These are phyloP conservation scores for Cubamyces sp. DNA, from an alignment of 768 basidiomycete genomes.

Conservation along the genomic window DNA sequence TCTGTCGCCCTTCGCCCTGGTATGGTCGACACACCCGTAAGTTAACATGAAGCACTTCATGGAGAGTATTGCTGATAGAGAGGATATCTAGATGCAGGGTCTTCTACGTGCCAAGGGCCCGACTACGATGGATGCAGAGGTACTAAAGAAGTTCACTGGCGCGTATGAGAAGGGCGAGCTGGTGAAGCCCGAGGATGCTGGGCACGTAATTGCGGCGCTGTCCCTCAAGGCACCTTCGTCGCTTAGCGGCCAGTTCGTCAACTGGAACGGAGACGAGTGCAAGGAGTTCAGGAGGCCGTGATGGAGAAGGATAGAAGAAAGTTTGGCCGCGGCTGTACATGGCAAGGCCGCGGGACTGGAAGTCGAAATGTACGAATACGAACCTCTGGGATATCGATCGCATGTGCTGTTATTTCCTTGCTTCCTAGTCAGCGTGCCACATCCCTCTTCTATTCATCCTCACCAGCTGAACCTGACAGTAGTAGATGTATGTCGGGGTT, in stretches of 20 bases:
- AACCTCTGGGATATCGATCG: too few species aligned
- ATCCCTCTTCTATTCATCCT: too few species aligned
- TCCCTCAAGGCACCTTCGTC: slow-evolving; percentile 64
- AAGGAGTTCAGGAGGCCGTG: slow-evolving; percentile 48
- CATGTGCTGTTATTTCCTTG: too few species aligned
- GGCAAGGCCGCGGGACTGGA: neutral
- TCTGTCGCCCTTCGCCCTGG: slow-evolving; percentile 86
- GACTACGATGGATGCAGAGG: slow-evolving; percentile 55
- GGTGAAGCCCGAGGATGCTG: slow-evolving; percentile 73
- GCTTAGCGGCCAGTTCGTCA: slow-evolving; percentile 78
- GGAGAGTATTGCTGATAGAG: neutral
- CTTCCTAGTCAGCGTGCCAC: too few species aligned
- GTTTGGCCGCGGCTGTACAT: neutral
- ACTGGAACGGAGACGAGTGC: slow-evolving; percentile 78
- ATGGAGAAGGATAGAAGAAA: neutral
- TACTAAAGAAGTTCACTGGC: slow-evolving; percentile 60
- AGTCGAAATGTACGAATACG: neutral
- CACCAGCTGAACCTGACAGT: neutral
- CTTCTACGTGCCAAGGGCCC: slow-evolving; percentile 54
- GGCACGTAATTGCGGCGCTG: slow-evolving; percentile 78
- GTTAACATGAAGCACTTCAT: slow-evolving; percentile 24
- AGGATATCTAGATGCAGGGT: slow-evolving; percentile 68
- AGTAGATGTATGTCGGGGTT: neutral
- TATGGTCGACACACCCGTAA: slow-evolving; percentile 80
- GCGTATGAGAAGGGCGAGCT: slow-evolving; percentile 68